Conservation (phyloP, 2,329 filamentous ascomycete genomes). For the Cordyceps fumosorosea region DNA sequence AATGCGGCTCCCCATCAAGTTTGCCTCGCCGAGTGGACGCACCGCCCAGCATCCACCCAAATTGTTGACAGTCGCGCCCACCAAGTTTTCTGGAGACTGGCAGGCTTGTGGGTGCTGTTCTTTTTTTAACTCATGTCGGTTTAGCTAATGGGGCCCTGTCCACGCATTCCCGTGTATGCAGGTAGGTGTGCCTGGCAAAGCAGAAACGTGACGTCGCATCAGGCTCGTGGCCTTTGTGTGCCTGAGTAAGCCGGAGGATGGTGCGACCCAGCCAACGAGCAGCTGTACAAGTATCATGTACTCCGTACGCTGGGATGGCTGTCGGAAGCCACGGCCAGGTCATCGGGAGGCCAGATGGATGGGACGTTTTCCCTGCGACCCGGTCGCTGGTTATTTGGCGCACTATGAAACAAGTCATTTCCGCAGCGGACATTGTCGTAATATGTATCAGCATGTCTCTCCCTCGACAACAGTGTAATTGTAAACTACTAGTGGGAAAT, state of each 20-base stretch:
- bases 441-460: neutral
- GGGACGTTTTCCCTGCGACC: neutral
- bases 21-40: neutral
- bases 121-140: conserved; percentile 1
- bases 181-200: neutral
- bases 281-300: no score
- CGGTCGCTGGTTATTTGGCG: neutral
- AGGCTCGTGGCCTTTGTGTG: neutral
- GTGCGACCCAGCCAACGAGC: neutral
- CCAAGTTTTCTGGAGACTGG: neutral
- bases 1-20: neutral
- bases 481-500: neutral
- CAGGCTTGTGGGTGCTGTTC: neutral
- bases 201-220: conserved; percentile 1
- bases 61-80: neutral
- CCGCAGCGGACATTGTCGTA: neutral
- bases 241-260: neutral
- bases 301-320: neutral
- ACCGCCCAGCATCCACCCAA: neutral
- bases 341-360: neutral
- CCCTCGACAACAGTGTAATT: neutral
- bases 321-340: neutral
- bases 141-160: neutral
- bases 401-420: conserved; percentile 7
- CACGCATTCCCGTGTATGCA: neutral